phyloP scores from a whole-genome alignment of 2,329 filamentous ascomycete genomes.

The Venturia asperata region DNA sequence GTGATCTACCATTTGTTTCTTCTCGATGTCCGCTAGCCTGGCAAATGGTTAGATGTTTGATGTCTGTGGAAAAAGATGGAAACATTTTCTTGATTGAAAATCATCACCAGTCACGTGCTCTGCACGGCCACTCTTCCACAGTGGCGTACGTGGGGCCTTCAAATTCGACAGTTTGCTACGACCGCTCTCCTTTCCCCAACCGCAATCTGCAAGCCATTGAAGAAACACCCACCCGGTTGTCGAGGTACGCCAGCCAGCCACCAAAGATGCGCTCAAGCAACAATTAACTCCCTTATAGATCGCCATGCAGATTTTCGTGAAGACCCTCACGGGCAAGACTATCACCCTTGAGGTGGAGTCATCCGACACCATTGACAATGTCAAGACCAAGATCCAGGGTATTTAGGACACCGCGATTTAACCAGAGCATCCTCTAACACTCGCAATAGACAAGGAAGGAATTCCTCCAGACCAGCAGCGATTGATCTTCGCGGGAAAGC shows the following conservation, averaged over 20 bases:
- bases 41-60: neutral
- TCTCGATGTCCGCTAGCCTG: neutral
- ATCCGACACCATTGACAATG: conserved; percentile 89
- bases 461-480: conserved; percentile 94
- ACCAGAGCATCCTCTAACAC: neutral
- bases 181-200: neutral
- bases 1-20: neutral
- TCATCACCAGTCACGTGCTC: neutral
- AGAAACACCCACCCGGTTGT: conserved; percentile 18
- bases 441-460: conserved; percentile 55
- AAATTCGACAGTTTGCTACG: neutral
- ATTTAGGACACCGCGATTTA: neutral
- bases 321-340: conserved; percentile 56
- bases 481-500: conserved; percentile 88
- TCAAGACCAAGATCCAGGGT: conserved; percentile 90
- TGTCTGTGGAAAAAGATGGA: neutral
- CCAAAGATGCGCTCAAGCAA: neutral
- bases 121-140: conserved; percentile 1
- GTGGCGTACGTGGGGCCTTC: neutral
- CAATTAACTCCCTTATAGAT: conserved; percentile 14
- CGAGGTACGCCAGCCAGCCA: conserved; percentile 13
- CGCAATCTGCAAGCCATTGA: conserved; percentile 13
- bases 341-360: conserved; percentile 61
- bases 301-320: conserved; percentile 56
- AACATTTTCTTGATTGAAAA: neutral